phyloP scores from a whole-genome alignment of 805 yeast genomes.

The Wickerhamiella australiensis region DNA sequence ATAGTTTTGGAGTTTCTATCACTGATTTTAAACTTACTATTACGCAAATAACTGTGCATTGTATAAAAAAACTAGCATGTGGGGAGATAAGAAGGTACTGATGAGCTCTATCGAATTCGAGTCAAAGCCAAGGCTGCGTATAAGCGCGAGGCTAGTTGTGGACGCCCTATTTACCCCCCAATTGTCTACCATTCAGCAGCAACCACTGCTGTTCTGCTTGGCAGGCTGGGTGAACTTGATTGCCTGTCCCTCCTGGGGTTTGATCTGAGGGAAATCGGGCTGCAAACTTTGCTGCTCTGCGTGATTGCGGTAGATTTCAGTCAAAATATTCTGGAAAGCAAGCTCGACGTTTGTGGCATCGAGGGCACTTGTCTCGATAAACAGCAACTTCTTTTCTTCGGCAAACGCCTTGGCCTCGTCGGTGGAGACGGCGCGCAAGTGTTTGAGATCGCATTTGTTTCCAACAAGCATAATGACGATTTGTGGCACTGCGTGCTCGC shows the following conservation, averaged over 20 bases:
- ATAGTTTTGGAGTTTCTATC: too few species aligned
- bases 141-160: too few species aligned
- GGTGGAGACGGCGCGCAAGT: conserved; percentile 90
- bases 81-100: not conserved
- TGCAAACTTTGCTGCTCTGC: conserved; percentile 78
- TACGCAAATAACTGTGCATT: conserved; percentile 1
- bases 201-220: conserved; percentile 50
- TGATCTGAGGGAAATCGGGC: conserved; percentile 53
- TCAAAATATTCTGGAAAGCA: conserved; percentile 85
- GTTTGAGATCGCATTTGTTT: conserved; percentile 89
- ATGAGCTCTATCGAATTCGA: too few species aligned
- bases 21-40: not conserved
- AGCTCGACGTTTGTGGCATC: conserved; percentile 89
- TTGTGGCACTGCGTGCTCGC: conserved; percentile 93
- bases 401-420: conserved; percentile 87
- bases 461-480: conserved; percentile 95
- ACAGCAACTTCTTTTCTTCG: conserved; percentile 75
- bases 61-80: conserved; percentile 1
- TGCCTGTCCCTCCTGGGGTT: conserved; percentile 77
- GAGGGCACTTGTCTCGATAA: conserved; percentile 92
- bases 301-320: conserved; percentile 90
- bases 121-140: too few species aligned
- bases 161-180: too few species aligned
- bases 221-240: conserved; percentile 89
- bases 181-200: conserved; percentile 50